phyloP scores from a whole-genome alignment of 305 asterid genomes.

The Fraxinus sp. region DNA sequence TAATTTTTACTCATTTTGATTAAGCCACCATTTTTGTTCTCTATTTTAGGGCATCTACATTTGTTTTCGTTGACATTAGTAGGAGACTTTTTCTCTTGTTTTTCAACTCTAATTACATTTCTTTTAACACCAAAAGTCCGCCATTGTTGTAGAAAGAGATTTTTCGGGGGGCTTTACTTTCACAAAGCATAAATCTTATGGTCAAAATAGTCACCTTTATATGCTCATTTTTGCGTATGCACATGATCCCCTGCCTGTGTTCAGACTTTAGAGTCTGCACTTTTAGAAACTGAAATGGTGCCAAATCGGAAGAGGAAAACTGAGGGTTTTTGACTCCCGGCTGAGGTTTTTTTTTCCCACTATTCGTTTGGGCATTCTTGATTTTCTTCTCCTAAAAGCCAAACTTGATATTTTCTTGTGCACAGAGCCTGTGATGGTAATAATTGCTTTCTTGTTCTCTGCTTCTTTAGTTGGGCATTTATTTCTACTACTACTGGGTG shows the following conservation, averaged over 20 bases:
- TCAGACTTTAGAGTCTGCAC: constrained; percentile 23
- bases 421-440: constrained; percentile 41
- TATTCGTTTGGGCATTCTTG: constrained; percentile 40
- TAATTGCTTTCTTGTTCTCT: constrained; percentile 24
- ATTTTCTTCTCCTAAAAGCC: constrained; percentile 38
- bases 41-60: constrained; percentile 36
- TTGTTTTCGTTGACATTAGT: constrained; percentile 46
- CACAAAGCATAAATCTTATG: constrained; percentile 28
- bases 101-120: constrained; percentile 25
- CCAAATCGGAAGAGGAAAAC: constrained; percentile 36
- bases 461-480: constrained; percentile 16
- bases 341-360: constrained; percentile 19
- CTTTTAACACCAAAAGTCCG: constrained; percentile 47
- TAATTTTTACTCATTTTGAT: constrained; percentile 11
- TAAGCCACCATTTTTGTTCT: constrained; percentile 27
- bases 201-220: constrained; percentile 51
- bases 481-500: constrained; percentile 12
- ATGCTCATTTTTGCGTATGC: constrained; percentile 33
- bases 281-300: constrained; percentile 16
- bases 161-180: constrained; percentile 36
- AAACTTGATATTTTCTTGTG: constrained; percentile 40
- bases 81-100: constrained; percentile 41
- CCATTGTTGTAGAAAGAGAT: constrained; percentile 33
- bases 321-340: constrained; percentile 30
- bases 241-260: constrained; percentile 29